A percentile compares a stretch with the other conserved stretches of the same genome.
phyloP scores from a whole-genome alignment of 2,329 filamentous ascomycete species.

The Trichothecium sympodiale region DNA sequence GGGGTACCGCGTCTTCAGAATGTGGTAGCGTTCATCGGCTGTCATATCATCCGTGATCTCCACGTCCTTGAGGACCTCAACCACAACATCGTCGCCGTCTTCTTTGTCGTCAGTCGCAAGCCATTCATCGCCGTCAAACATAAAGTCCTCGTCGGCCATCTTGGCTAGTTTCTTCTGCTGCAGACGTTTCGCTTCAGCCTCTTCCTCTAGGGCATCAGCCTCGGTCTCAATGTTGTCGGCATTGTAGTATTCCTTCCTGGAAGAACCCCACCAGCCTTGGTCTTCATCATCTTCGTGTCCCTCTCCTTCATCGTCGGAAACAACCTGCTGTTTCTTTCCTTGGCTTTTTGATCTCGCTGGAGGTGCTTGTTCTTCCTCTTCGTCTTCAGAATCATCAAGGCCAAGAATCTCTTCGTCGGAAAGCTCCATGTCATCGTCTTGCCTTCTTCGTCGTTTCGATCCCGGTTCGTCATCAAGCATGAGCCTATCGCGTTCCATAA shows the following conservation, averaged over 20 bases:
- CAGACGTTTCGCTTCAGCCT: constrained; percentile 75
- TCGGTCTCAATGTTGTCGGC: constrained; percentile 62
- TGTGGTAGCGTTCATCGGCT: constrained; percentile 59
- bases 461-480: constrained; percentile 71
- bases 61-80: constrained; percentile 74
- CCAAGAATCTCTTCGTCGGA: constrained; percentile 53
- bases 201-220: constrained; percentile 72
- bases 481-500: constrained; percentile 76
- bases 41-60: constrained; percentile 74
- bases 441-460: constrained; percentile 64
- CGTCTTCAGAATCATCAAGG: constrained; percentile 31
- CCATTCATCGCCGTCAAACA: constrained; percentile 88
- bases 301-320: constrained; percentile 43
- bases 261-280: constrained; percentile 73
- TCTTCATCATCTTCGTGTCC: constrained; percentile 43
- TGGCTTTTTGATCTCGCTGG: constrained; percentile 33
- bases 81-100: constrained; percentile 50
- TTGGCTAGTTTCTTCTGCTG: constrained; percentile 84
- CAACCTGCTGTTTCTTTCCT: constrained; percentile 18
- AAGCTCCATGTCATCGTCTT: constrained; percentile 55
- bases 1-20: constrained; percentile 74
- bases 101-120: constrained; percentile 42
- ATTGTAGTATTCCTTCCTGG: constrained; percentile 86
- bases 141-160: constrained; percentile 87
- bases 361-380: constrained; percentile 22